A percentile compares a stretch with the other conserved stretches of the same genome.
Conservation (phyloP, 768 basidiomycete species). For the Aureoboletus auriporus region DNA sequence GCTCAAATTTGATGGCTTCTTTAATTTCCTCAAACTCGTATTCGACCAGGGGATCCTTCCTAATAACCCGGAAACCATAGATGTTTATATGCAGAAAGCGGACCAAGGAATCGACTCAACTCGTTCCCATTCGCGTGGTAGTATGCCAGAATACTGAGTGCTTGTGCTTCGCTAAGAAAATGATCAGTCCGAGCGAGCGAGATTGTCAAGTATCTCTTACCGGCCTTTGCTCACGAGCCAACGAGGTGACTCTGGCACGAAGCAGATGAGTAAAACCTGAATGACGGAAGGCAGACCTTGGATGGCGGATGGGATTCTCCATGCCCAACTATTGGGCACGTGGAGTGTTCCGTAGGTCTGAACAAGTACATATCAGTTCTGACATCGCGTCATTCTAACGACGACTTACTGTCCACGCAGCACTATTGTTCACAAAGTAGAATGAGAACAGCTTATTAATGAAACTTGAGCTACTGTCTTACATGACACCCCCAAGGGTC, state of each 20-base stretch:
- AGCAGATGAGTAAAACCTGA: constrained; percentile 12
- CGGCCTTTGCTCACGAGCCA: constrained; percentile 36
- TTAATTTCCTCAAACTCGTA: constrained; percentile 67
- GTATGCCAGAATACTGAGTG: constrained; percentile 35
- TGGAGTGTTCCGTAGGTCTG: constrained; percentile 18
- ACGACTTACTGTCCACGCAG: constrained; percentile 56
- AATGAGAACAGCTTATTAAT: background rate
- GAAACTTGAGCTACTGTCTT: constrained; percentile 1
- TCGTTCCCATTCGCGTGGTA: constrained; percentile 39
- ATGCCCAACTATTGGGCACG: constrained; percentile 11
- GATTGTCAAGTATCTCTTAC: constrained; percentile 8
- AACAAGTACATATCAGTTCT: too few species aligned
- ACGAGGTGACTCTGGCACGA: constrained; percentile 37
- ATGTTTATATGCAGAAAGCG: too few species aligned
- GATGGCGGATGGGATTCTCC: constrained; percentile 16
- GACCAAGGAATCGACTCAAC: constrained; percentile 14
- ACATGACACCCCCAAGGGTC: constrained; percentile 35
- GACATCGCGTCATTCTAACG: too few species aligned
- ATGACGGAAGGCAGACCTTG: constrained; percentile 11
- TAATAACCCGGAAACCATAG: background rate
- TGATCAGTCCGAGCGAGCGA: too few species aligned
- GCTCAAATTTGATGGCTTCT: constrained; percentile 45
- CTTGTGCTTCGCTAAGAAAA: constrained; percentile 28
- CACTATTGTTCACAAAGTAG: constrained; percentile 26
- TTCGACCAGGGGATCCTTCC: constrained; percentile 39